Base-by-base conservation (phyloP, 805 yeast genomes). In the Saccharomycopsis fibuligera region DNA sequence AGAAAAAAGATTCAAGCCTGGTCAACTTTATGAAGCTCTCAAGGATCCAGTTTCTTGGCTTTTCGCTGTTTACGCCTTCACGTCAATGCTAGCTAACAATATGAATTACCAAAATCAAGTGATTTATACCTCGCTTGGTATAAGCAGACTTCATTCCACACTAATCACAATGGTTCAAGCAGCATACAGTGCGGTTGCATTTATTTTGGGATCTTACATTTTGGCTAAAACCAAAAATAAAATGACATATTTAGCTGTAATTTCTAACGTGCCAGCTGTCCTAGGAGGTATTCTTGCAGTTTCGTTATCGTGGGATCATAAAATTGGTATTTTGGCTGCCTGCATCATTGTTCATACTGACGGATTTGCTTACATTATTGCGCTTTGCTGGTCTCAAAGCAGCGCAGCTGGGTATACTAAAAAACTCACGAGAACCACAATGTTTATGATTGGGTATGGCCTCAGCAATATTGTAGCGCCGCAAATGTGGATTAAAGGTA, bases 391-490 rank as follows among this genome's bases (percentile, higher is more conserved):
- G 56, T 59, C 60, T 23, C 46, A 57, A 10, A 48, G 59, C 27
- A 55, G 55, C 9, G 36, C 57, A 21, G 59, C 60, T 16, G 93
- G 93, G 8, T 76, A 78, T 52, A 82, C 90, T n/a, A 86, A 86
- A 63, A 79, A 82, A 58, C 61, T 68, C 42, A 66, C 73, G 1
- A 70, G 67, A 2, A 74, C 68, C 57, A 73, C 76, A 4, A 62
- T 79, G 33, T 73, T 73, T 42, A 70, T 83, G 62, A 71, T 83
- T 50, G 81, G 78, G 5, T 85, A 81, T 60, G 77, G 85, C 33
- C 72, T 67, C 12, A 81, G 82, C 19, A 78, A 76, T 58, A 61
- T 75, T 40, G 61, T 69, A 44, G 82, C 82, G 2, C 80, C 82
- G 1, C 80, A 75, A 53, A 66, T 76, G 2, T 77, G 76, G 57